Base-by-base conservation (phyloP, 257 asterid genomes). In the Thymus quinquecostatus region DNA sequence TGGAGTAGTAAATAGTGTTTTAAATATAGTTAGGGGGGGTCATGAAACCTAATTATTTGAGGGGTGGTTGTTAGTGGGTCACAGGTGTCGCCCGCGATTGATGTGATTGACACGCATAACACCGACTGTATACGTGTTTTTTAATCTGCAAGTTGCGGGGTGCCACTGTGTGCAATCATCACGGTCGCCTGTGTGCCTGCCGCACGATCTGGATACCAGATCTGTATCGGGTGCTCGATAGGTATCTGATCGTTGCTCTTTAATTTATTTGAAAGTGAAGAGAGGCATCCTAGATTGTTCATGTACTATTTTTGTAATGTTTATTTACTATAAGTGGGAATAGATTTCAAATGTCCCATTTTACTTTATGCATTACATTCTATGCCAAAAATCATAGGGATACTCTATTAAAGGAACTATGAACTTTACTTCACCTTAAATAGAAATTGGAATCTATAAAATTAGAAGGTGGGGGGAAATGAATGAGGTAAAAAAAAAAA, bases 301-400 rank as follows among this genome's bases (percentile, higher is more conserved):
- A 47, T 69, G 34, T 53, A 54, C 6, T 43, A 53, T 3, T 41
- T 27, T 48, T 53, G 40, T 21, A 55, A 74, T 55, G 63, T 45
- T 76, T 56, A 29, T 64, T 62, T 76, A 2, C 68, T 74, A 55
- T 76, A 69, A 62, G 80, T 76, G 75, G 79, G 73, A 55, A 68
- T 68, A 43, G 43, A 13, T 34, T 14, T 10, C 44, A 64, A 30
- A 51, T 21, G 41, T 34, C 64, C 32, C 48, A 58, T 41, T 71
- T 55, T 21, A 45, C 21, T 44, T 59, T 27, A 11, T 66, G 3
- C 30, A 71, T 50, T 8, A n/a, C 55, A 12, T 40, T 68, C 56
- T 53, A 21, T 76, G 66, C 38, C 60, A 12, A 32, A 21, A 48
- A 43, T 41, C 49, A 59, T 40, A 29, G 34, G 43, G 29, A 59